Evolutionary conservation across 1,284 basidiomycete species (phyloP).

Genomic region (Sporisorium graminicola): DNA sequence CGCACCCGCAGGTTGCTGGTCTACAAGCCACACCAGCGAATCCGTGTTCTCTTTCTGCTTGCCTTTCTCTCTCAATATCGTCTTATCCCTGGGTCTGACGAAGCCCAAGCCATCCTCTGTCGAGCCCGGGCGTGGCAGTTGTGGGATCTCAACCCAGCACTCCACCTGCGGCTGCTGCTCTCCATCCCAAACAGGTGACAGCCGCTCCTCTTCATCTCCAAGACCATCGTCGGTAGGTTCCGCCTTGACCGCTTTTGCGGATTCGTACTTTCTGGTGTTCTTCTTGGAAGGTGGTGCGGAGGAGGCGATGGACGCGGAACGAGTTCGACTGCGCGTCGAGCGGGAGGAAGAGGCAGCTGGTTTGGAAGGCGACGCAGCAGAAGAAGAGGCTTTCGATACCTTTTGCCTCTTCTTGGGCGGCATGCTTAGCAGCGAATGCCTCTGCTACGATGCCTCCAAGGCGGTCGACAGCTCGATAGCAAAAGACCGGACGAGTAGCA

Average conservation of each 20-base stretch:
- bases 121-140: neutral
- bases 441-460: too few relatives aligned
- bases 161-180: neutral
- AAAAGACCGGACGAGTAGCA: neutral
- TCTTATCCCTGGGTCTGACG: constrained; percentile 14
- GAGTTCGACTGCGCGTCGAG: constrained; percentile 28
- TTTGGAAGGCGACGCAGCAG: constrained; percentile 5
- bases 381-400: neutral
- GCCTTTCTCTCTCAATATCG: constrained; percentile 6
- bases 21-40: constrained; percentile 13
- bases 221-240: neutral
- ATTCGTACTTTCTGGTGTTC: neutral
- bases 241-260: neutral
- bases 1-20: constrained; percentile 2
- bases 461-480: neutral
- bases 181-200: constrained; percentile 7
- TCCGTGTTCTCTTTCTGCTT: constrained; percentile 16
- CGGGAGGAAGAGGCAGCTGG: constrained; percentile 10
- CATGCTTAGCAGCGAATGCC: constrained; percentile 6
- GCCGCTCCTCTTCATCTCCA: neutral
- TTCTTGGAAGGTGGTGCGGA: neutral
- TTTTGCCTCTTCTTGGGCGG: constrained; percentile 26
- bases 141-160: constrained; percentile 36
- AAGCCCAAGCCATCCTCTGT: constrained; percentile 29
- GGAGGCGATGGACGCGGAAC: constrained; percentile 20